A percentile compares a stretch with the other conserved stretches of the same genome.
Evolutionary conservation across 495 filamentous ascomycete species (phyloP).

Genomic region (Penicillium flavigenum): DNA sequence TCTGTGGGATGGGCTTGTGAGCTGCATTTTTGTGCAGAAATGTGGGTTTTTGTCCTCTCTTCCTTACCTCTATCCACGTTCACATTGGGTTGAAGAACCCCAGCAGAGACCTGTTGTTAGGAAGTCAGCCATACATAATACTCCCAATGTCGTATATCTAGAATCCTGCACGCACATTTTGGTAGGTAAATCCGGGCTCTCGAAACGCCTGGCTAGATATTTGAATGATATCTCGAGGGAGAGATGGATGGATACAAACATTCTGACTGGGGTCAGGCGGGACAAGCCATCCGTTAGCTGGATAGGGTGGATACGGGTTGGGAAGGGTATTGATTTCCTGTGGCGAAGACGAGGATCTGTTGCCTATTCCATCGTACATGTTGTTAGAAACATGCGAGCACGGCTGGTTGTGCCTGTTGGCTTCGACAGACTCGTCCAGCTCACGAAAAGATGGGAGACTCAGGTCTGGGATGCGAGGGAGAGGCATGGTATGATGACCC

Average conservation of each 20-base stretch:
- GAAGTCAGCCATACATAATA: neutral
- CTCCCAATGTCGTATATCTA: neutral
- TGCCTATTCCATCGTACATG: neutral
- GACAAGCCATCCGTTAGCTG: neutral
- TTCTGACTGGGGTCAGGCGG: conserved; percentile 11
- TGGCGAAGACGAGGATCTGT: neutral
- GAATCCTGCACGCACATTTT: neutral
- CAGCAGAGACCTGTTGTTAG: neutral
- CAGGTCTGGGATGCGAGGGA: conserved; percentile 1
- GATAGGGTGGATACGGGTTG: conserved; percentile 6
- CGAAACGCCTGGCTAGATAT: conserved; percentile 1
- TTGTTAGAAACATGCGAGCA: neutral
- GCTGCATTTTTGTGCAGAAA: neutral
- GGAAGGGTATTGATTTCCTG: neutral
- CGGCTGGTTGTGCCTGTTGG: neutral
- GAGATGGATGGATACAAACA: conserved; percentile 4
- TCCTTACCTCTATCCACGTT: neutral
- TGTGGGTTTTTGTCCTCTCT: neutral
- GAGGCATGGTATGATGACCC: neutral
- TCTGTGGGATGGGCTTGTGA: neutral
- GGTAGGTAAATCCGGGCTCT: neutral
- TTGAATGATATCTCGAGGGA: neutral
- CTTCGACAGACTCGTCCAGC: conserved; percentile 5
- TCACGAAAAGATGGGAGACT: conserved; percentile 7
- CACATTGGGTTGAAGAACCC: neutral